Evolutionary conservation across 2,329 filamentous ascomycete genomes (phyloP), one percentile per base, ranked within the genome.

Genomic region (Stagonosporopsis rhizophila): DNA sequence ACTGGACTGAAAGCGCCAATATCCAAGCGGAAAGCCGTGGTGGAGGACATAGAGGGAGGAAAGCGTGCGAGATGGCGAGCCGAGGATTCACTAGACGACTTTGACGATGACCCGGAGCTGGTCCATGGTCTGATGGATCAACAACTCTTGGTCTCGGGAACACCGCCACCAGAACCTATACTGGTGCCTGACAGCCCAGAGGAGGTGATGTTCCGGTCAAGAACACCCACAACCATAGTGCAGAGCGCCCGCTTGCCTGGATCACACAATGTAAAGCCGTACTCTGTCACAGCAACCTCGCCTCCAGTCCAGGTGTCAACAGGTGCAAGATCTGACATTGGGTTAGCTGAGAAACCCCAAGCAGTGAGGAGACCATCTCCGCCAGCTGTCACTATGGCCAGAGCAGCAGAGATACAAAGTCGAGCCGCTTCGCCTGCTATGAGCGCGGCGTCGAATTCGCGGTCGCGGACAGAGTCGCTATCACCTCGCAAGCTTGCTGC

Each of bases 121-220:
- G 46, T 70, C 4, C 64, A 70, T 58, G 65, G 70, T 3, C 37
- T 71, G 25, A 64, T 75, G 65, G 70, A 75, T 52, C 64, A 71
- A 41, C 65, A 64, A 35, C 49, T 75, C 4, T 25, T 65, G 2
- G 46, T 70, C 4, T 32, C 51, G 11, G 48, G n/a, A 17, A 44
- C 38, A 22, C 47, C 41, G 6, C 28, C 34, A 23, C 28, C 48
- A 5, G 42, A 48, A 27, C 30, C 38, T 0, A 34, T 44, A 3
- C 4, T 44, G 6, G 32, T 48, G 15, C 47, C 47, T 47, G 32
- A 14, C 42, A 52, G 48, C 6, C 48, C 53, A 8, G 44, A 40
- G 19, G 14, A 15, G 15, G n/a, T 28, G 3, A 1, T 34, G 4
- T 12, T 30, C 8, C 4, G 6, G n/a, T 12, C 23, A 3, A 51